phyloP scores from a whole-genome alignment of 306 rosid genomes.

The Pyrus betulifolia region DNA sequence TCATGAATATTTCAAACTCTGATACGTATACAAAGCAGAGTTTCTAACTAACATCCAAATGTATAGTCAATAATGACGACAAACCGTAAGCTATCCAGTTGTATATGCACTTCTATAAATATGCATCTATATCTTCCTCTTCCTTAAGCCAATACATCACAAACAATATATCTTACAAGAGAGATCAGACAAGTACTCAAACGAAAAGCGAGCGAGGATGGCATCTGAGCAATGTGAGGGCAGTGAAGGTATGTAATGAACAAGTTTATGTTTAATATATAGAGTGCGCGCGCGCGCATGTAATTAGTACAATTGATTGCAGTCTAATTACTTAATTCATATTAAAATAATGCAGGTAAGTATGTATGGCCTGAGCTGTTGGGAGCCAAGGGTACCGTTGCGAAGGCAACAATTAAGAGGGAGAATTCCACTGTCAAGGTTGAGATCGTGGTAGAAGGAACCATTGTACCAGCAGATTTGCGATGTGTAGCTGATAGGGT shows the following conservation, averaged over 20 bases:
- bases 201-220: neutral
- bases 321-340: neutral
- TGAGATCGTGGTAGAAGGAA: neutral
- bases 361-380: constrained; percentile 50
- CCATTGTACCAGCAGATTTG: neutral
- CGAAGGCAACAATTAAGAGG: constrained; percentile 20
- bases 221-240: neutral
- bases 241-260: neutral
- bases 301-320: neutral
- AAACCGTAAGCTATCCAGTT: too few relatives aligned
- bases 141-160: neutral
- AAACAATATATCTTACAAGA: neutral
- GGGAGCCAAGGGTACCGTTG: constrained; percentile 32
- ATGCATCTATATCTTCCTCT: neutral
- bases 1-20: too few relatives aligned
- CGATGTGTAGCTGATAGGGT: neutral
- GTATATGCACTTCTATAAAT: neutral
- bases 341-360: constrained; percentile 19
- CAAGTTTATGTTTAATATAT: neutral
- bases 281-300: neutral
- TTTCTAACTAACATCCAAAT: too few relatives aligned
- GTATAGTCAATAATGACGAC: neutral
- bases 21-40: neutral
- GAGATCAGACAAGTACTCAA: neutral
- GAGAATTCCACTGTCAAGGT: constrained; percentile 36